Base-by-base conservation (phyloP, 768 basidiomycete species). In the Phaeotremella fagi region DNA sequence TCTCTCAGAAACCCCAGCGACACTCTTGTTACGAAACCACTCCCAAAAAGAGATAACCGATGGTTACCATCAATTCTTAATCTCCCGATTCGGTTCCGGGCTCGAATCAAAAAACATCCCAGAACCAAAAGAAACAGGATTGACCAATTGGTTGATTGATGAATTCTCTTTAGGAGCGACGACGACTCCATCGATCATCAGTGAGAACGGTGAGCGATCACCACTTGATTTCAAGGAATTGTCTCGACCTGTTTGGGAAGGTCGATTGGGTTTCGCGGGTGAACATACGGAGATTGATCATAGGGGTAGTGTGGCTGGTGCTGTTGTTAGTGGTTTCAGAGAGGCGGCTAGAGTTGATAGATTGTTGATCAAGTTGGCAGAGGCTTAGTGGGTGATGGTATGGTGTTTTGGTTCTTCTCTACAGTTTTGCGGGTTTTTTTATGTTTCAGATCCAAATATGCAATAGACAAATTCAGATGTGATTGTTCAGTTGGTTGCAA, bases 271-370 rank as follows among this genome's bases (percentile, higher is more conserved):
- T 3, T 78, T 75, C 22, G 78, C 77, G 12, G 78, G 78, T 0
- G 78, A 78, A 61, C 76, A 77, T 45, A 78, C 78, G 9, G 76
- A 75, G 48, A 54, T 76, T 49, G 71, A 78, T 38, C 71, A 75
- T 41, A 50, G 75, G 20, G 78, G 76, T 7, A 66, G 61, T 27
- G 75, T 76, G 11, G 67, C 71, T 2, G 76, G 76, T 0, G 77
- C 78, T 16, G 63, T 73, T 11, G 60, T 70, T 29, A 75, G 72
- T 48, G 77, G 77, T 0, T 25, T 57, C 50, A 66, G 77, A 47
- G 77, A 78, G 55, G 77, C 72, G 0, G 55, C 48, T 38, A 51
- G 76, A 26, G 66, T 77, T 1, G 63, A 28, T 15, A 66, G 69
- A 41, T 27, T 72, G 41, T 61, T 76, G 46, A 50, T 60, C 24